These are phyloP conservation scores for Phytopythium ostracodes DNA, from an alignment of 352 stramenopile genomes.

Conservation along the genomic window DNA sequence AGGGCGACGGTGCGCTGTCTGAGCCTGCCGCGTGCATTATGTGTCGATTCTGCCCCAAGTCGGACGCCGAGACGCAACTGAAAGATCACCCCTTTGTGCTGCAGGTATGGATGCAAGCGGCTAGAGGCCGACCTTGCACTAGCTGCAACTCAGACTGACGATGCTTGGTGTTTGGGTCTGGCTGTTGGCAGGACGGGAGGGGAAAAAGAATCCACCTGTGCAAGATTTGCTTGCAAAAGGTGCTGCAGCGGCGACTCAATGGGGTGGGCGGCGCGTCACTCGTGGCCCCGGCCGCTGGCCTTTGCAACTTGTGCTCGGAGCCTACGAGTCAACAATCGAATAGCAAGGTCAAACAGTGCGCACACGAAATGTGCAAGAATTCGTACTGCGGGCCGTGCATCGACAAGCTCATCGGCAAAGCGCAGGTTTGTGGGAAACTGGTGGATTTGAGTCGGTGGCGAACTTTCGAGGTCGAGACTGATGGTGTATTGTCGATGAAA, in stretches of 20 bases:
- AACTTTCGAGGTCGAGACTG: not conserved
- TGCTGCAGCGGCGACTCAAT: constrained; percentile 36
- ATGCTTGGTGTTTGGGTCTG: too few species aligned
- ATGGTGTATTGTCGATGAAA: not conserved
- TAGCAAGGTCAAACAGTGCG: constrained; percentile 33
- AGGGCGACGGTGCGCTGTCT: not conserved
- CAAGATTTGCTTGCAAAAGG: constrained; percentile 59
- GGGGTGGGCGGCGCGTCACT: constrained; percentile 6
- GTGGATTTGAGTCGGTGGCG: not conserved
- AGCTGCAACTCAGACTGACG: not conserved
- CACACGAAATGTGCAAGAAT: constrained; percentile 41
- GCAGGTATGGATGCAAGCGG: constrained; percentile 24
- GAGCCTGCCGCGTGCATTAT: constrained; percentile 29
- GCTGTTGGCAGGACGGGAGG: constrained; percentile 35
- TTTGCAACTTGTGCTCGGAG: constrained; percentile 43
- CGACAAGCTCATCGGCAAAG: constrained; percentile 57
- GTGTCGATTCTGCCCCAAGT: constrained; percentile 31
- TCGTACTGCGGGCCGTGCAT: constrained; percentile 57
- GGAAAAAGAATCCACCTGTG: constrained; percentile 48
- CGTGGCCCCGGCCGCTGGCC: constrained; percentile 7
- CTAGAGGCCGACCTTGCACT: not conserved
- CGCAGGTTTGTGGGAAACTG: constrained; percentile 16
- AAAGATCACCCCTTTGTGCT: constrained; percentile 71
- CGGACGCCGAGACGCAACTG: constrained; percentile 19
- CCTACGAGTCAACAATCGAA: constrained; percentile 16